Conservation (phyloP, 345 rosid genomes). For the Orychophragmus violaceus region DNA sequence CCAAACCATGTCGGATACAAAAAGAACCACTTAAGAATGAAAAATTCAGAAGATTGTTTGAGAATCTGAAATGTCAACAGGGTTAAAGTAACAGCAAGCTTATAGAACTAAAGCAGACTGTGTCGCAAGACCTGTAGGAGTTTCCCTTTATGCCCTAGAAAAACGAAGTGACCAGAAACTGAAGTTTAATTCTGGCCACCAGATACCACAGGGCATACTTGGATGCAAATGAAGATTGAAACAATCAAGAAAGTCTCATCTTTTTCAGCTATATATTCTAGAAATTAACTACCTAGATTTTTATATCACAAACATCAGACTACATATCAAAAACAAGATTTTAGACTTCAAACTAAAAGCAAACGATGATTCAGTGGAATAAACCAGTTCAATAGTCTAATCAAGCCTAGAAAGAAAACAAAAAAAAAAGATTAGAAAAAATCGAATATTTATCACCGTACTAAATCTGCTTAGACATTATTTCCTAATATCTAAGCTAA, state of each 20-base stretch:
- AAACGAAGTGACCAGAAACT: slow-evolving; percentile 71
- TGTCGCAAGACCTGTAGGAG: slow-evolving; percentile 53
- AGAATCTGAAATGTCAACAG: slow-evolving; percentile 20
- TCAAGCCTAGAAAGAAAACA: slow-evolving; percentile 27
- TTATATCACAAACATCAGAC: neutral
- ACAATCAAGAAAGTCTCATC: slow-evolving; percentile 31
- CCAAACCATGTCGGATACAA: neutral
- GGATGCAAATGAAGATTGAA: neutral
- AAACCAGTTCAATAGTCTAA: neutral
- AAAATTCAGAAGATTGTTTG: neutral
- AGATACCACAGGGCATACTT: slow-evolving; percentile 74
- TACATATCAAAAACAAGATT: neutral
- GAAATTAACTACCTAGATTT: neutral
- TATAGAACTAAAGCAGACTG: slow-evolving; percentile 19
- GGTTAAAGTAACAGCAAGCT: slow-evolving; percentile 32
- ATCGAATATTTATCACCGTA: slow-evolving; percentile 38
- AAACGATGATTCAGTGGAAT: neutral
- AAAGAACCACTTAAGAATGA: neutral
- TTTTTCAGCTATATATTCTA: slow-evolving; percentile 10
- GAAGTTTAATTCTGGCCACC: slow-evolving; percentile 41
- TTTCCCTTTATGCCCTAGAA: slow-evolving; percentile 52
- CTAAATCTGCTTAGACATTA: slow-evolving; percentile 19
- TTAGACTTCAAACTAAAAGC: neutral
- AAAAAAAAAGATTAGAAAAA: too few species aligned
- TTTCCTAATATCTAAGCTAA: neutral